Evolutionary conservation across 2,329 filamentous ascomycete genomes (phyloP).

Genomic region (Trichophyton equinum): DNA sequence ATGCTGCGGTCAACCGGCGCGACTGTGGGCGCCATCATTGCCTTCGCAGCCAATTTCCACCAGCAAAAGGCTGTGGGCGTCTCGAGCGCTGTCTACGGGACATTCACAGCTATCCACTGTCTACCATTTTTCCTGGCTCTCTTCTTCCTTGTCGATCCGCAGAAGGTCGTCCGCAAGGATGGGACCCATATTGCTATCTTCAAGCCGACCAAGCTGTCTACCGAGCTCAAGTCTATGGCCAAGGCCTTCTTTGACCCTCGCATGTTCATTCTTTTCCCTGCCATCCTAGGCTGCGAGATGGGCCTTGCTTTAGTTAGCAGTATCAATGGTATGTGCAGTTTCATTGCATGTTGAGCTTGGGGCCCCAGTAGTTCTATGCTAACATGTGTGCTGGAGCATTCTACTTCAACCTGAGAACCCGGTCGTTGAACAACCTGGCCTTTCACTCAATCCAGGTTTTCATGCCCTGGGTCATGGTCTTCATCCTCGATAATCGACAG

Average conservation of each 20-base stretch:
- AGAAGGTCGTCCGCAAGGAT: constrained; percentile 55
- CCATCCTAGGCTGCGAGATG: constrained; percentile 61
- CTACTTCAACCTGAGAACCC: constrained; percentile 52
- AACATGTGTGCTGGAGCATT: constrained; percentile 36
- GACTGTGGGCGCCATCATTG: constrained; percentile 25
- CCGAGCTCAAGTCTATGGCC: constrained; percentile 57
- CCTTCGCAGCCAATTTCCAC: not conserved
- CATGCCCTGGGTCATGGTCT: constrained; percentile 53
- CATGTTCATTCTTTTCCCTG: constrained; percentile 55
- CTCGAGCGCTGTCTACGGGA: constrained; percentile 57
- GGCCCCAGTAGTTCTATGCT: not conserved
- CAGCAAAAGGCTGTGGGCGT: not conserved
- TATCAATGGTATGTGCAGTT: not conserved
- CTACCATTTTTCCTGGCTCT: constrained; percentile 48
- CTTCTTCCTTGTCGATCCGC: constrained; percentile 52
- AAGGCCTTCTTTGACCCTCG: constrained; percentile 53
- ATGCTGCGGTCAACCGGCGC: constrained; percentile 68
- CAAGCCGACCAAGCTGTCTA: constrained; percentile 65
- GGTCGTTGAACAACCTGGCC: constrained; percentile 52
- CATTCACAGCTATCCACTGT: constrained; percentile 60
- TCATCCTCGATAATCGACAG: constrained; percentile 38
- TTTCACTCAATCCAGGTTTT: constrained; percentile 59
- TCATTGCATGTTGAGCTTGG: not conserved
- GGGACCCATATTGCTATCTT: constrained; percentile 61
- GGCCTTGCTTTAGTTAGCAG: constrained; percentile 51